Percentiles rank a stretch among this genome's conserved stretches.
phyloP scores from a whole-genome alignment of 306 rosid genomes.

The Lablab purpureus region DNA sequence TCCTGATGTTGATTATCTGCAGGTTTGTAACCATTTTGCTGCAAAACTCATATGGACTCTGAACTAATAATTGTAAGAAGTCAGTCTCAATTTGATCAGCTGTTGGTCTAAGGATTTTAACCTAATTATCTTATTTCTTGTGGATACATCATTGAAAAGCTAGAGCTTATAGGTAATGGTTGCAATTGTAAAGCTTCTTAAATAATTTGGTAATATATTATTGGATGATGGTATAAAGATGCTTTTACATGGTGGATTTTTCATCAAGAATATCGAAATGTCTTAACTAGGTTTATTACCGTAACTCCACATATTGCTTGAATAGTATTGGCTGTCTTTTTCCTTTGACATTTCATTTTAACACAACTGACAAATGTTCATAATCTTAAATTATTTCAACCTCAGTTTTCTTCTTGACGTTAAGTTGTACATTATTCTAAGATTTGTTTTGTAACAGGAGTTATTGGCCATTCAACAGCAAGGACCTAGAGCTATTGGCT shows the following conservation, averaged over 20 bases:
- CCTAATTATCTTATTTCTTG: background rate
- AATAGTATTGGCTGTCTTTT: background rate
- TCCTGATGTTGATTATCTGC: constrained; percentile 94
- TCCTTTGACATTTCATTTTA: constrained; percentile 14
- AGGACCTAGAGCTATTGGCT: constrained; percentile 98
- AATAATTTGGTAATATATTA: constrained; percentile 6
- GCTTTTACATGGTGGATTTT: background rate
- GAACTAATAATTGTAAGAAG: background rate
- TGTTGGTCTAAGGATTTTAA: background rate
- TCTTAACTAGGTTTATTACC: constrained; percentile 17
- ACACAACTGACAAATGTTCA: constrained; percentile 9
- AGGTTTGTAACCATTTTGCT: constrained; percentile 62
- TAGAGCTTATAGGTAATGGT: background rate
- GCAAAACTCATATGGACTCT: background rate
- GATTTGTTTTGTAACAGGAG: constrained; percentile 63
- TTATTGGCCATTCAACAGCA: constrained; percentile 98
- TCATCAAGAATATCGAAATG: background rate
- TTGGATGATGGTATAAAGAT: background rate
- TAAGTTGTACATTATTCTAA: constrained; percentile 1
- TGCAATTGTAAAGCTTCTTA: constrained; percentile 6
- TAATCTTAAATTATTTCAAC: constrained; percentile 26
- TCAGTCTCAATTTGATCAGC: constrained; percentile 12
- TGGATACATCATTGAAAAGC: background rate
- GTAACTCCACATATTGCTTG: background rate
- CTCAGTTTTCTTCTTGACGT: constrained; percentile 5